These are phyloP conservation scores for Lasiodiplodia hormozganensis DNA, from an alignment of 2,329 filamentous ascomycete species.

Conservation along the genomic window DNA sequence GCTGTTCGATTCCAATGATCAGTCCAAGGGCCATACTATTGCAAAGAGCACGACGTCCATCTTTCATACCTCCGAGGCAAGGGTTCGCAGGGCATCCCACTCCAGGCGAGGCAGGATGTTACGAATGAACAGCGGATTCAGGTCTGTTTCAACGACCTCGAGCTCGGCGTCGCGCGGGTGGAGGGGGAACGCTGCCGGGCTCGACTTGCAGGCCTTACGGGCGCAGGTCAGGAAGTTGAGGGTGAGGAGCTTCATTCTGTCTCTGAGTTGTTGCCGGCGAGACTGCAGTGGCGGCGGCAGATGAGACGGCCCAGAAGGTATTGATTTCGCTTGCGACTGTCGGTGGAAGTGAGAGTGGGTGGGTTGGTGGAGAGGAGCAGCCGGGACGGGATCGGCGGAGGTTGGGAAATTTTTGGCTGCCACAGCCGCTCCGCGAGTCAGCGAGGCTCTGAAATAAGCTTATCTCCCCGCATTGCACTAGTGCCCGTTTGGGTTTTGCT, in stretches of 20 bases:
- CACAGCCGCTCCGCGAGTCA: conserved; percentile 23
- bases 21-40: neutral
- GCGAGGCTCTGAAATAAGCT: conserved; percentile 26
- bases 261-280: neutral
- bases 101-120: conserved; percentile 89
- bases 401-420: conserved; percentile 28
- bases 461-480: conserved; percentile 29
- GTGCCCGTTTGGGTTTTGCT: neutral
- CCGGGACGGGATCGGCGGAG: neutral
- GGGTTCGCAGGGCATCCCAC: conserved; percentile 80
- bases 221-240: conserved; percentile 97
- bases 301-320: neutral
- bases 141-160: conserved; percentile 79
- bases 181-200: conserved; percentile 80
- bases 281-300: neutral
- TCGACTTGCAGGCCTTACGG: conserved; percentile 90
- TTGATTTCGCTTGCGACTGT: neutral
- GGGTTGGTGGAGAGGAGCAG: neutral
- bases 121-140: conserved; percentile 79
- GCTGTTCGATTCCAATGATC: conserved; percentile 55
- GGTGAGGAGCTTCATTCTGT: conserved; percentile 87
- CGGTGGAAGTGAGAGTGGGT: neutral
- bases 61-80: conserved; percentile 73
- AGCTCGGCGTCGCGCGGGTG: conserved; percentile 93
- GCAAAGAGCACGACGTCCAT: neutral